These are phyloP conservation scores for Gyrodon lividus DNA, from an alignment of 768 basidiomycete genomes.

Conservation along the genomic window DNA sequence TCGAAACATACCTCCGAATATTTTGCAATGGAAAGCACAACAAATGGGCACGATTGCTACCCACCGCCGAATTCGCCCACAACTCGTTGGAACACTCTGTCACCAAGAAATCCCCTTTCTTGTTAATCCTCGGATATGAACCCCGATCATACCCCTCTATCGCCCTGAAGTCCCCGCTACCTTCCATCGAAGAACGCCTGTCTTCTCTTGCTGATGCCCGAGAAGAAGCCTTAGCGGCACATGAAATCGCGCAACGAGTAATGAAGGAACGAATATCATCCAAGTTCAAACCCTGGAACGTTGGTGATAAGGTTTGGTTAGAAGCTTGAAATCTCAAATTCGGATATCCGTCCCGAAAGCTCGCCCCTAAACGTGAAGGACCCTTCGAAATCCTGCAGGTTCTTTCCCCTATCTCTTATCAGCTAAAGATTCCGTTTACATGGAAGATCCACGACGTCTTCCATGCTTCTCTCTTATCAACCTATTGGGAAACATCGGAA, in stretches of 20 bases:
- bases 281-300: background rate
- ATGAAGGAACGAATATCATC: background rate
- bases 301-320: background rate
- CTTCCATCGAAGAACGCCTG: background rate
- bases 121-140: background rate
- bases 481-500: too few relatives aligned
- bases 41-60: slow-evolving; percentile 9
- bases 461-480: background rate
- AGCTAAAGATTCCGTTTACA: background rate
- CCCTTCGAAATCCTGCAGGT: too few relatives aligned
- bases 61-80: slow-evolving; percentile 20
- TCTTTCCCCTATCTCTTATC: background rate
- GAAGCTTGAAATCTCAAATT: background rate
- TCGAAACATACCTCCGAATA: slow-evolving; percentile 3
- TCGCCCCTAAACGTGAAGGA: too few relatives aligned
- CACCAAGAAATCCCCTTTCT: background rate
- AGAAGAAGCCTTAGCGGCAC: background rate
- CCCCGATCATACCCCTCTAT: background rate
- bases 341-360: too few relatives aligned
- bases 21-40: slow-evolving; percentile 8
- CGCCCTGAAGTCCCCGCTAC: background rate
- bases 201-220: background rate
- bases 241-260: background rate
- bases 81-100: too few relatives aligned
- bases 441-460: background rate